A percentile compares a stretch with the other conserved stretches of the same genome.
phyloP scores from a whole-genome alignment of 768 basidiomycete species.

The Rhizopogon vesiculosus region DNA sequence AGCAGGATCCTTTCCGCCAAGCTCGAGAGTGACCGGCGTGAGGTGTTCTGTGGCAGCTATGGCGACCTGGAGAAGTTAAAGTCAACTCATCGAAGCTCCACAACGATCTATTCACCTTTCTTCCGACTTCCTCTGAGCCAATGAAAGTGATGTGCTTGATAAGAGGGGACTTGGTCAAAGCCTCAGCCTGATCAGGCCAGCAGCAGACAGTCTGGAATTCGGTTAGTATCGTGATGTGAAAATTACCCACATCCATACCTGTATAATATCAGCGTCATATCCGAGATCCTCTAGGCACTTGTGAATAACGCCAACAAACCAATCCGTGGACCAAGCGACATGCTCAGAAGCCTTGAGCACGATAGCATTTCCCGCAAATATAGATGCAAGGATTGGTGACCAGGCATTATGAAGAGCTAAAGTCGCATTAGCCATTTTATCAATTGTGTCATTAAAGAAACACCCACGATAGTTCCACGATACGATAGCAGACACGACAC shows the following conservation, averaged over 20 bases:
- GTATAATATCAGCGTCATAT: conserved; percentile 87
- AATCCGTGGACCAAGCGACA: conserved; percentile 86
- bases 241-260: conserved; percentile 37
- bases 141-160: conserved; percentile 97
- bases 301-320: conserved; percentile 78
- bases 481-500: conserved; percentile 88
- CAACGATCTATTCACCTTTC: conserved; percentile 44
- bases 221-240: conserved; percentile 2
- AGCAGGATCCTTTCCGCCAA: conserved; percentile 94
- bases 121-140: conserved; percentile 75
- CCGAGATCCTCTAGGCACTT: conserved; percentile 76
- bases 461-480: conserved; percentile 90
- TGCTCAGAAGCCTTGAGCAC: conserved; percentile 91
- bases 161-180: conserved; percentile 68
- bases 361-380: conserved; percentile 88
- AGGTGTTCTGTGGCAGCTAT: conserved; percentile 79
- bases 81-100: neutral
- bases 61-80: conserved; percentile 55
- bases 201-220: conserved; percentile 68
- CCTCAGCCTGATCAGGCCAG: conserved; percentile 81
- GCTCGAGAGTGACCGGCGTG: conserved; percentile 89
- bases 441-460: neutral
- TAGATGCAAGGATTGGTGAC: conserved; percentile 86
- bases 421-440: neutral
- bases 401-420: conserved; percentile 89